Base-by-base conservation (phyloP, 139 green algal genomes). In the Trebouxia sp. region DNA sequence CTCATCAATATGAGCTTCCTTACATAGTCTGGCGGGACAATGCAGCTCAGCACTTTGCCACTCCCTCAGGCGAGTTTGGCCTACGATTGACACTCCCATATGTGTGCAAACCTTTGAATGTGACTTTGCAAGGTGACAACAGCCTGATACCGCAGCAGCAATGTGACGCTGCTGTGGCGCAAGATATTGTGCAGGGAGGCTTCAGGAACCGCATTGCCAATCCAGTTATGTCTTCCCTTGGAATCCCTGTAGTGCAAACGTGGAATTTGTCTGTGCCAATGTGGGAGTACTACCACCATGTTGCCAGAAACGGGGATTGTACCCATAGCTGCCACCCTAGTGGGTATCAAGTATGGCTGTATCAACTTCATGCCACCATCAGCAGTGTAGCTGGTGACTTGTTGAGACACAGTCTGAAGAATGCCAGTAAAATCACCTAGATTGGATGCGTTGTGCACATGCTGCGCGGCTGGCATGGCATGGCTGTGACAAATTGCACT, bases 261-360 rank as follows among this genome's bases (percentile, higher is more conserved):
- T 83, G 78, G 78, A 83, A 83, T 38, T 26, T 78, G 65, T 78
- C 65, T 4, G 78, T 83, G 22, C 78, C 78, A 6, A 41, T 83
- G 43, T 78, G 65, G 65, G 24, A 78, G 5, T 69, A 53, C 9
- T 50, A 83, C 30, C 77, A 82, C n/a, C 77, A 82, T 66, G 67
- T 75, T 20, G 69, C 67, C 28, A 47, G 42, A 14, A 75, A 58
- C 17, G 77, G 41, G 14, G 56, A 69, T 11, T 74, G 32, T 42
- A 69, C 55, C 10, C 55, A 76, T 32, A 47, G 53, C n/a, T 82
- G 32, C 37, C 51, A 80, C 32, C 75, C 51, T 41, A 51, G 76
- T 28, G 43, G 43, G 12, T 81, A 81, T 22, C 77, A 82, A 42
- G 22, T 75, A 2, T 82, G 77, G 77, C 30, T 82, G 9, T 82